A percentile compares a stretch with the other conserved stretches of the same genome.
These are phyloP conservation scores for Neofusicoccum ribis DNA, from an alignment of 2,329 filamentous ascomycete species.

Conservation along the genomic window DNA sequence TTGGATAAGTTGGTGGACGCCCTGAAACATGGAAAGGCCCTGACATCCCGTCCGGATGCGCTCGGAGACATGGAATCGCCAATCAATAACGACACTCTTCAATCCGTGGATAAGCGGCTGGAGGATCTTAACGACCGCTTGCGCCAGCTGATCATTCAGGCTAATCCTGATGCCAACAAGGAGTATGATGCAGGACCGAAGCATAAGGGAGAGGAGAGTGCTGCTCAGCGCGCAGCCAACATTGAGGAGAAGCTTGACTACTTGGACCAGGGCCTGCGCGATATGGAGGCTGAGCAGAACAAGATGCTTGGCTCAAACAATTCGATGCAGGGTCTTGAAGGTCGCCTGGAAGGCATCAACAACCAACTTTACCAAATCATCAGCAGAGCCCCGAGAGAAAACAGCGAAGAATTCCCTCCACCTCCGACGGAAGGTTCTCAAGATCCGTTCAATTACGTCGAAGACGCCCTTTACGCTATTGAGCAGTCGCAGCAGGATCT, in stretches of 20 bases:
- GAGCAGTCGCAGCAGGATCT: conserved; percentile 24
- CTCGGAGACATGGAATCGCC: conserved; percentile 28
- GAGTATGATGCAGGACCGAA: conserved; percentile 34
- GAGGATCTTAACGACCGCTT: conserved; percentile 68
- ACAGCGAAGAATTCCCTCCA: conserved; percentile 41
- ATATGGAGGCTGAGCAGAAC: conserved; percentile 60
- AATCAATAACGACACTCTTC: conserved; percentile 18
- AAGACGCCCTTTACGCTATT: conserved; percentile 57
- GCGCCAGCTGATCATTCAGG: conserved; percentile 64
- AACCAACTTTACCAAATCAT: conserved; percentile 57
- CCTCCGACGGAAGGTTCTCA: conserved; percentile 61
- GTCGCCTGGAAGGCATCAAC: conserved; percentile 56
- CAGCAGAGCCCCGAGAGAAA: conserved; percentile 50
- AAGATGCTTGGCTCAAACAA: conserved; percentile 24
- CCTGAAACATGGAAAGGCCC: conserved; percentile 33
- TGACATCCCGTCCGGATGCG: conserved; percentile 24
- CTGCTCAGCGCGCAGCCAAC: conserved; percentile 23
- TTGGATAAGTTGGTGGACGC: conserved; percentile 52
- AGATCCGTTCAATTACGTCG: conserved; percentile 68
- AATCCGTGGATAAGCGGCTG: conserved; percentile 61
- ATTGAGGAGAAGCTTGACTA: conserved; percentile 66
- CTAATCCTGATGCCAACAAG: conserved; percentile 54
- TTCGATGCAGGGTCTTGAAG: conserved; percentile 30
- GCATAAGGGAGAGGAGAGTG: conserved; percentile 23
- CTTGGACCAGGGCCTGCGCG: conserved; percentile 64